phyloP scores from a whole-genome alignment of 495 filamentous ascomycete species.

The Penicillium dipodomyicola region DNA sequence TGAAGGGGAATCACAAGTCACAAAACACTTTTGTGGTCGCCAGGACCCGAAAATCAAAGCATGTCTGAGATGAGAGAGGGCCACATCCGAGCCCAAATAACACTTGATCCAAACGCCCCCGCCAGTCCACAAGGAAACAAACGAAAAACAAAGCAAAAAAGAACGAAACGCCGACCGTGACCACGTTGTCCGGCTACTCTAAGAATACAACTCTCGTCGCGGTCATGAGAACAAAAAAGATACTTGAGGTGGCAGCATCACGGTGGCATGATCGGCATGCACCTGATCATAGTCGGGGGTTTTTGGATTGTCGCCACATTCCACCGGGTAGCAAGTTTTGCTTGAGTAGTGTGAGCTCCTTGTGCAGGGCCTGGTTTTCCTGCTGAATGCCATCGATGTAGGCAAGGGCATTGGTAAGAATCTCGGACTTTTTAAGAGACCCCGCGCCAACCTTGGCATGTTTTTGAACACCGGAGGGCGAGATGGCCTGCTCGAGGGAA shows the following conservation, averaged over 20 bases:
- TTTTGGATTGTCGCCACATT: conserved; percentile 30
- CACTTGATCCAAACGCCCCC: conserved; percentile 4
- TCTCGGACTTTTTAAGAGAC: conserved; percentile 51
- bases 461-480: conserved; percentile 27
- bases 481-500: conserved; percentile 43
- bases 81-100: conserved; percentile 5
- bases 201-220: conserved; percentile 20
- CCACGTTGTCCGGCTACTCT: conserved; percentile 14
- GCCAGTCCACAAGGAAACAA: background rate
- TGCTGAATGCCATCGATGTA: conserved; percentile 59
- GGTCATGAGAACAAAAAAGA: conserved; percentile 17
- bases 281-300: conserved; percentile 15
- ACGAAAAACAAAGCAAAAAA: background rate
- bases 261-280: conserved; percentile 5
- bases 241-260: conserved; percentile 1
- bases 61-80: conserved; percentile 23
- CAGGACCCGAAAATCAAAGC: conserved; percentile 21
- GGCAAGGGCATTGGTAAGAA: conserved; percentile 67
- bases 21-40: conserved; percentile 32
- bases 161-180: conserved; percentile 7
- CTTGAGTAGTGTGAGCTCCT: conserved; percentile 39
- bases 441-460: conserved; percentile 30
- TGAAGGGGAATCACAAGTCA: conserved; percentile 19
- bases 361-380: conserved; percentile 39
- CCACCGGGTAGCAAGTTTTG: conserved; percentile 35